Conservation (phyloP, 2,329 filamentous ascomycete genomes). For the Ophiocordyceps camponoti-floridani region DNA sequence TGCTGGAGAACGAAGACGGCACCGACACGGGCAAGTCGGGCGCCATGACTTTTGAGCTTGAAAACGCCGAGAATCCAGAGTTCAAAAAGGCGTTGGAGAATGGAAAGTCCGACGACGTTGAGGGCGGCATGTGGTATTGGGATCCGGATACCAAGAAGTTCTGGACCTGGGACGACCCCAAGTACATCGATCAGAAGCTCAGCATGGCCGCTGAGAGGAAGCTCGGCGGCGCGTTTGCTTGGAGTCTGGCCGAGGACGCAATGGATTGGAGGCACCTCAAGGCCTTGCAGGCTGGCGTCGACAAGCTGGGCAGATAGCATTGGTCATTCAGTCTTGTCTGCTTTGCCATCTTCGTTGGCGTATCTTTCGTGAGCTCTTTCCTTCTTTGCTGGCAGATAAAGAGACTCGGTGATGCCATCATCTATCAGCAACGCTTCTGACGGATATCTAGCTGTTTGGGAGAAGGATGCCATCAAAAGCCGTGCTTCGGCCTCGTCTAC, state of each 20-base stretch:
- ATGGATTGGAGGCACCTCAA: slow-evolving; percentile 22
- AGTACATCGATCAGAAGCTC: slow-evolving; percentile 29
- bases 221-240: slow-evolving; percentile 33
- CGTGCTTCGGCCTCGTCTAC: no score
- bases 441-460: no score
- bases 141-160: slow-evolving; percentile 25
- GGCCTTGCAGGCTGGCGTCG: slow-evolving; percentile 16
- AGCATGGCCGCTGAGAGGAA: slow-evolving; percentile 20
- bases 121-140: slow-evolving; percentile 38
- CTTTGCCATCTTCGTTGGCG: background rate
- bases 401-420: no score
- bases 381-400: no score
- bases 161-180: slow-evolving; percentile 37
- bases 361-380: no score
- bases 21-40: slow-evolving; percentile 34
- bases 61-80: slow-evolving; percentile 10
- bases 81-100: slow-evolving; percentile 23
- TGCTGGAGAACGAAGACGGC: slow-evolving; percentile 42
- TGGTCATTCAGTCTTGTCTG: background rate
- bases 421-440: no score
- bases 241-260: slow-evolving; percentile 32
- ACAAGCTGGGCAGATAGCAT: background rate
- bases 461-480: no score
- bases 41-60: slow-evolving; percentile 19
- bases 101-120: slow-evolving; percentile 23